Evolutionary conservation across 352 stramenopile genomes (phyloP), one percentile per base, ranked within the genome.

Genomic region (Pythium aristosporum): DNA sequence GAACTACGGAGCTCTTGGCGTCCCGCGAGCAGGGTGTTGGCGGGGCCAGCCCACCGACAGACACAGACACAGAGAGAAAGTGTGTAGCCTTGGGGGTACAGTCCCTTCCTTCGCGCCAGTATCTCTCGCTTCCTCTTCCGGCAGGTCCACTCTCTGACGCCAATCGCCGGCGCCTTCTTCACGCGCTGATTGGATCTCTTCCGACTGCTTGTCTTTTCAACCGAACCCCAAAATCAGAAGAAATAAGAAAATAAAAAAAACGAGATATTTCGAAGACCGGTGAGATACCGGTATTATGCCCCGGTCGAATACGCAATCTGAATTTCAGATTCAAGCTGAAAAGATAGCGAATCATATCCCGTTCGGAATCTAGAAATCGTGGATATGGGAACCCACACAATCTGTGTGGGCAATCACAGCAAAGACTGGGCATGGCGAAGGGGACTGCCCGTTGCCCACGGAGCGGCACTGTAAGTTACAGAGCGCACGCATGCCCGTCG

Each of bases 61-160:
- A 30, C 1, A 5, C 25, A 30, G 25, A 30, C 25, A 30, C 25
- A 30, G 25, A 2, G 25, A 30, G 25, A 30, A 30, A 30, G 25
- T 30, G 25, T 5, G 3, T 5, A 5, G 25, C 25, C 25, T 30
- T 30, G 25, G 25, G n/a, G 15, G 37, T 12, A 9, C 13, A 46
- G 39, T 46, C 2, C 13, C 21, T 21, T 21, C 25, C 25, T 30
- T 30, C 18, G 44, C 41, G 3, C 34, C 11, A 25, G 56, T 47
- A n/a, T 55, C 43, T 18, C 44, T 61, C 42, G 13, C 34, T n/a
- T 34, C 34, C 46, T 34, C 25, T n/a, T 57, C 21, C 32, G 6
- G 42, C 3, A 51, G 55, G 43, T 43, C 56, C 56, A 63, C 56
- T 63, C 34, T 63, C 56, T 53, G 56, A 61, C 55, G 15, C 51